Percentiles rank a stretch among this genome's conserved stretches.
Conservation (phyloP, 331 rosid genomes). For the Spiraea crenata region DNA sequence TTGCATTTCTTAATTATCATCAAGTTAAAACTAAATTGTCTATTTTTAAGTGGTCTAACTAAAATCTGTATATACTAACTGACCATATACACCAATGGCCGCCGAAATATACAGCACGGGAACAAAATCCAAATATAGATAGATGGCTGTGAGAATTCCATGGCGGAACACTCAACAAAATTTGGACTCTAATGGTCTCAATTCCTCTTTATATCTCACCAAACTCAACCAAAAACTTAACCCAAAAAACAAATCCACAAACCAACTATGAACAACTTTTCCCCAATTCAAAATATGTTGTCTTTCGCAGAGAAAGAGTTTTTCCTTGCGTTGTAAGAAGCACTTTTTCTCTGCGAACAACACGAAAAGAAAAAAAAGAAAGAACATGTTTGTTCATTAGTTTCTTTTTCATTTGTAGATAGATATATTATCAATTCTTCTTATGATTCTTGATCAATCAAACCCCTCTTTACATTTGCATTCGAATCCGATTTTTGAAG, state of each 20-base stretch:
- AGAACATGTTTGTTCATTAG: background rate
- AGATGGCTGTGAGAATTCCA: background rate
- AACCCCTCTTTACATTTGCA: slow-evolving; percentile 9
- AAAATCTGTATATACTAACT: background rate
- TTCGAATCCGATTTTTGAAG: background rate
- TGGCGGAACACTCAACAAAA: slow-evolving; percentile 23
- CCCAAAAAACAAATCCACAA: background rate
- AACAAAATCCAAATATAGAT: background rate
- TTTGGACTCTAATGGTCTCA: background rate
- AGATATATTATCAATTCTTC: background rate
- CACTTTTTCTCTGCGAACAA: slow-evolving; percentile 20
- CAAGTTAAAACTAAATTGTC: background rate
- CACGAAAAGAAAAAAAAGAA: background rate
- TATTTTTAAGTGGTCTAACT: no score
- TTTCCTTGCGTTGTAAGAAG: background rate
- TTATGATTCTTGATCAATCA: background rate
- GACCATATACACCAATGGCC: background rate
- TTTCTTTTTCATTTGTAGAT: background rate
- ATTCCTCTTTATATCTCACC: background rate
- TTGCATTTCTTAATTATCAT: background rate
- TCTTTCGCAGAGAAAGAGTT: slow-evolving; percentile 9
- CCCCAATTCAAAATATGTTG: background rate
- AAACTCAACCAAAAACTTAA: background rate
- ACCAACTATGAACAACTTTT: background rate
- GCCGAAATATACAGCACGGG: background rate